Conservation (phyloP, 345 rosid species). For the Ricinus communis region DNA sequence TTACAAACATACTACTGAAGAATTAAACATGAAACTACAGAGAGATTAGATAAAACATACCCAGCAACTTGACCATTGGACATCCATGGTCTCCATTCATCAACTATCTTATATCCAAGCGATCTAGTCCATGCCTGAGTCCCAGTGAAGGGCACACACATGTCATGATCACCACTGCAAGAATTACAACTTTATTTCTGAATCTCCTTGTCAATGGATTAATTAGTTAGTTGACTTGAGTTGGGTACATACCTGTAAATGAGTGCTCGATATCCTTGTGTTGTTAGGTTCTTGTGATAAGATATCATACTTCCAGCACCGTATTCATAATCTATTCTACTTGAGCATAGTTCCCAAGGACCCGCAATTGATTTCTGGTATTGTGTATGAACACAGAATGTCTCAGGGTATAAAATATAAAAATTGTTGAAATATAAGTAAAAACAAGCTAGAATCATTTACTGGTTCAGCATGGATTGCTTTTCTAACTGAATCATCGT, state of each 20-base stretch:
- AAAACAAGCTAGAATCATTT: background rate
- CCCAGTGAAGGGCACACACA: conserved; percentile 60
- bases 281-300: conserved; percentile 45
- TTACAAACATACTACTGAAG: too few species aligned
- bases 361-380: conserved; percentile 31
- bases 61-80: conserved; percentile 45
- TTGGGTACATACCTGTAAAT: conserved; percentile 43
- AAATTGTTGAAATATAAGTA: background rate
- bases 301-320: conserved; percentile 49
- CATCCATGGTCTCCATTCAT: conserved; percentile 50
- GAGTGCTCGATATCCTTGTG: conserved; percentile 49
- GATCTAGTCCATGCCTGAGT: conserved; percentile 56
- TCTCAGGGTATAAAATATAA: background rate
- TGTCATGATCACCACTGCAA: conserved; percentile 57
- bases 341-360: conserved; percentile 49
- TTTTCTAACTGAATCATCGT: conserved; percentile 44
- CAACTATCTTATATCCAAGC: conserved; percentile 38
- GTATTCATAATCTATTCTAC: conserved; percentile 16
- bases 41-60: too few species aligned
- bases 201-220: too few species aligned
- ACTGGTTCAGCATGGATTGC: conserved; percentile 54
- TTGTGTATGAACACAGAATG: background rate
- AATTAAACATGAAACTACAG: background rate
- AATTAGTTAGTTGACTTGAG: too few species aligned
- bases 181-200: too few species aligned